These are phyloP conservation scores for Eucalyptus regnans DNA, from an alignment of 345 rosid genomes.

Conservation along the genomic window DNA sequence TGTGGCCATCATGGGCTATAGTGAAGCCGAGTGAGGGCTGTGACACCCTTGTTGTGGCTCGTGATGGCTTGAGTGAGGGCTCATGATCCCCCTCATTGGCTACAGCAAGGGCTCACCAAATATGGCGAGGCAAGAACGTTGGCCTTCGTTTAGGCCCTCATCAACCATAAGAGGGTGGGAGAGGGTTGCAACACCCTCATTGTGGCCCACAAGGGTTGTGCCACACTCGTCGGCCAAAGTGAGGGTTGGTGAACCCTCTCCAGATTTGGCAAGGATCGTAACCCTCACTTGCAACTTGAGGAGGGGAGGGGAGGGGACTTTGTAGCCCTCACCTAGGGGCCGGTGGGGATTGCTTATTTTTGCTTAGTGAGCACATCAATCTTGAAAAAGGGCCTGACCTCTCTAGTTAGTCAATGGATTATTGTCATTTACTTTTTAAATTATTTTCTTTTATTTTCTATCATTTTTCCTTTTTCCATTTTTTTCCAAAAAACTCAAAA, in stretches of 20 bases:
- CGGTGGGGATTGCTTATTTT: rapidly evolving
- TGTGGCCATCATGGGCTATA: background rate
- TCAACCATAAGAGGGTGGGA: background rate
- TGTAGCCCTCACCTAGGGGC: rapidly evolving
- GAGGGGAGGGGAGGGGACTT: too few relatives aligned
- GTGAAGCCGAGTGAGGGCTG: rapidly evolving
- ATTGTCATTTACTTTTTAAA: too few relatives aligned
- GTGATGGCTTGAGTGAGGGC: rapidly evolving
- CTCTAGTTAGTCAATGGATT: rapidly evolving
- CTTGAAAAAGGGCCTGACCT: too few relatives aligned
- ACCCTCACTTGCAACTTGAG: too few relatives aligned
- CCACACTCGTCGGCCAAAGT: background rate
- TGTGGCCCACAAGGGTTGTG: rapidly evolving
- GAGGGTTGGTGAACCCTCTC: background rate
- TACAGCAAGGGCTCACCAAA: rapidly evolving
- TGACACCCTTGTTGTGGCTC: background rate
- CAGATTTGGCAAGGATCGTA: rapidly evolving
- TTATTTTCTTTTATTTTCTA: too few relatives aligned
- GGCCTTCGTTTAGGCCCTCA: background rate
- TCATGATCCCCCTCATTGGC: background rate
- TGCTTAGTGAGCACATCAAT: rapidly evolving
- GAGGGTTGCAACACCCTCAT: rapidly evolving
- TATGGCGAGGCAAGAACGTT: rapidly evolving
- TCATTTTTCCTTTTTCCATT: too few relatives aligned
- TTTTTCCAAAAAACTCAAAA: too few relatives aligned